These are phyloP conservation scores for Durio zibethinus DNA, from an alignment of 345 rosid species.

Conservation along the genomic window DNA sequence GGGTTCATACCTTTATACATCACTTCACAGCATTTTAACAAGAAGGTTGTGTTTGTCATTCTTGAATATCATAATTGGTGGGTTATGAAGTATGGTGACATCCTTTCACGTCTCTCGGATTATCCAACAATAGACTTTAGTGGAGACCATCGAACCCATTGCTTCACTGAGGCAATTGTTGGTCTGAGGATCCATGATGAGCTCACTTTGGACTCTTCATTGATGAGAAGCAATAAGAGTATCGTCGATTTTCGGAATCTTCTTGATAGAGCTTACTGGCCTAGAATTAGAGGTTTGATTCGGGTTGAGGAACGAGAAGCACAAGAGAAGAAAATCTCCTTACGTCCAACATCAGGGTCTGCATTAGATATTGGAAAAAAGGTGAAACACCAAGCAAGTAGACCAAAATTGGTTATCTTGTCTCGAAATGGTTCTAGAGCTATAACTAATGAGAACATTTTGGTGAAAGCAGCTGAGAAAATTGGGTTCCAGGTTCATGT, in stretches of 20 bases:
- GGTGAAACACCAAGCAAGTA: constrained; percentile 15
- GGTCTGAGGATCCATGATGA: constrained; percentile 65
- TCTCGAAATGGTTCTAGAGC: constrained; percentile 55
- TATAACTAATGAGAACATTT: constrained; percentile 41
- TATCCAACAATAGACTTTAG: constrained; percentile 43
- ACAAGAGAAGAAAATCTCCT: constrained; percentile 24
- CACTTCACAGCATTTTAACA: constrained; percentile 57
- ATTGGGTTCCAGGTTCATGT: constrained; percentile 55
- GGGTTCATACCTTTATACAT: constrained; percentile 63
- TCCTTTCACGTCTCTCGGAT: constrained; percentile 49
- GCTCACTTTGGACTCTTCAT: constrained; percentile 41
- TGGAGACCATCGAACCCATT: constrained; percentile 52
- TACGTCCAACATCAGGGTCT: constrained; percentile 22
- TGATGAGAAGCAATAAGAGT: constrained; percentile 37
- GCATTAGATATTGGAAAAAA: not conserved
- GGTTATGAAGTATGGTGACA: constrained; percentile 51
- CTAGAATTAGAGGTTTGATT: constrained; percentile 46
- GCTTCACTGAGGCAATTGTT: constrained; percentile 62
- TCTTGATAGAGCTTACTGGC: constrained; percentile 49
- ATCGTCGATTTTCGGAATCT: constrained; percentile 47
- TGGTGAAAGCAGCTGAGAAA: constrained; percentile 47
- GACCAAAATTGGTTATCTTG: constrained; percentile 49
- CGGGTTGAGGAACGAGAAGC: constrained; percentile 40
- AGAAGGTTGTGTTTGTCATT: constrained; percentile 58
- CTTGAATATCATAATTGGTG: constrained; percentile 69